Base-by-base conservation (phyloP, 495 filamentous ascomycete genomes). In the Daldinia decipiens region DNA sequence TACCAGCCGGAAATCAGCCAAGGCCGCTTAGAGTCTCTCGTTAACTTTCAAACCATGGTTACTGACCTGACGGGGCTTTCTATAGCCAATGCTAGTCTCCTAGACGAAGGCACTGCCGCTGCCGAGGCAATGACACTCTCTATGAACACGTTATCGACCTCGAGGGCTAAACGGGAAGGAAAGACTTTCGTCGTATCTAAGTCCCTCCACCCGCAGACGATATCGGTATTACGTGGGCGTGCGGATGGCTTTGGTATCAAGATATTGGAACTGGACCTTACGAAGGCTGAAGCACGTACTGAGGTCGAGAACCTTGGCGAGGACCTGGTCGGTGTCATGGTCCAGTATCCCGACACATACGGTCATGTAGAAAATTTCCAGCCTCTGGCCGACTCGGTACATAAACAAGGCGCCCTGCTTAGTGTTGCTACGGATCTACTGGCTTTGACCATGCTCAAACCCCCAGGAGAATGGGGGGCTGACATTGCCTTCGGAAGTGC, bases 1-100 rank as follows among this genome's bases (percentile, higher is more conserved):
- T 99, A 99, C 79, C 95, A 99, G 78, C 94, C 95, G 2, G 95
- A 99, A 81, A 98, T 99, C 83, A 97, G 93, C 75, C 95, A 99
- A 80, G 95, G 92, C 34, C 91, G 93, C 45, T 81, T 97, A 69
- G 96, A 98, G 83, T 97, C 94, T 6, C 83, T 99, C 43, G 83
- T 99, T 50, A 99, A 99, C 83, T 99, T 97, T 80, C 95, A 99
- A 85, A 99, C 95, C 12, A 79, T 99, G 81, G 92, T 97, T 5
- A 88, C 91, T 6, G 95, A 99, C 75, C 83, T 99, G 52, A 99
- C 95, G 0, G 93, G 86, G 7, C 86, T 99, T 34, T 87, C 93
- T 13, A 93, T 99, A 72, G 87, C 96, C 65, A 99, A 98, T 84
- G 95, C 96, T 65, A 97, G 94, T 15, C 86, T 98, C 57, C 82